Base-by-base conservation (phyloP, 352 stramenopile species). In the Globisporangium alternatum region DNA sequence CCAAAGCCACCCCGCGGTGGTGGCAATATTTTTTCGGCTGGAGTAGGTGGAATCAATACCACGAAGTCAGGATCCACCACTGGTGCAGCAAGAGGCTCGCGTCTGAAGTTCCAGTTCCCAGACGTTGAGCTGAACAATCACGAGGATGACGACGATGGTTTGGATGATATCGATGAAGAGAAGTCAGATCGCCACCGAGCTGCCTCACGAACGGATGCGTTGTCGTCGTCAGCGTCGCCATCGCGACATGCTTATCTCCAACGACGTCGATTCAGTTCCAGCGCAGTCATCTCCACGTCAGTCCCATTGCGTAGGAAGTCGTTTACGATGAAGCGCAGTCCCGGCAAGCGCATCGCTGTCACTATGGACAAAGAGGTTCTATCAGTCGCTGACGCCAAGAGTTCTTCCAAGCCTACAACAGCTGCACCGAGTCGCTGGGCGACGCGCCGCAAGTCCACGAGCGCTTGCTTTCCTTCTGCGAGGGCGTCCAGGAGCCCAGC, bases 271-370 rank as follows among this genome's bases (percentile, higher is more conserved):
- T 74, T 71, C 48, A 85, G 70, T 45, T 68, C 71, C 5, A 74
- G 66, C 9, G 69, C 68, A 1, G 72, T 65, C 22, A 83, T 85
- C 57, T 73, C 71, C 6, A 74, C 69, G 0, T 55, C 69, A 5
- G 71, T 90, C 6, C 68, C 81, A 8, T 63, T 91, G 35, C 72
- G 80, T 9, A 69, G 82, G 17, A 84, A 86, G 53, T 91, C 80
- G 1, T 91, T 91, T 67, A 76, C 71, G 41, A 86, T 89, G 63
- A 91, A 86, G 53, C 80, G 81, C 25, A 82, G 70, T n/a, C 68
- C 82, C 0, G 57, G 67, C 19, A 89, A 88, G 69, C 72, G 67
- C 35, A 59, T 64, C 21, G 48, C 58, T 15, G 60, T 52, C 10
- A n/a, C 49, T 0, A 59, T 37, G 25, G 47, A 60, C 3, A 22